Percentiles rank a stretch among this genome's conserved stretches.
Conservation (phyloP, 1,284 basidiomycete genomes). For the Leccinum discolor region DNA sequence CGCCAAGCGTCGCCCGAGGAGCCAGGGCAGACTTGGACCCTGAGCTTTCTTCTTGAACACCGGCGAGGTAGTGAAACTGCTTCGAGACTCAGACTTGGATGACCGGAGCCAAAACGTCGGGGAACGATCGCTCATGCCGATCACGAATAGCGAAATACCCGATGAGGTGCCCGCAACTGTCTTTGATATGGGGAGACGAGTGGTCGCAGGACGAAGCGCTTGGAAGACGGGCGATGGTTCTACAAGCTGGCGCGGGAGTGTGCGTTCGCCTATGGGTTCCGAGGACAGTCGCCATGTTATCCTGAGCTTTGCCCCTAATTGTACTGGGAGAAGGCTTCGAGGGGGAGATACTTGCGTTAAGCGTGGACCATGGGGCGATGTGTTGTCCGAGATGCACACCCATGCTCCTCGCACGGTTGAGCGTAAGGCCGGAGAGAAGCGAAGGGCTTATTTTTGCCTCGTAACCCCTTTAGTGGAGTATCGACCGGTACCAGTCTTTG, state of each 20-base stretch:
- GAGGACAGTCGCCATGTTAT: constrained; percentile 26
- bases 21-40: constrained; percentile 38
- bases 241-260: constrained; percentile 50
- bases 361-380: constrained; percentile 63
- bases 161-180: constrained; percentile 9
- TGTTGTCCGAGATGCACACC: constrained; percentile 49
- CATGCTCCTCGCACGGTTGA: constrained; percentile 37
- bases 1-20: constrained; percentile 15
- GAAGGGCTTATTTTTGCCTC: constrained; percentile 46
- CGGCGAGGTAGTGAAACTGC: constrained; percentile 38
- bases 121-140: constrained; percentile 30
- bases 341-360: constrained; percentile 51
- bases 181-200: constrained; percentile 20
- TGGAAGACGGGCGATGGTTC: constrained; percentile 56
- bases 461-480: constrained; percentile 42
- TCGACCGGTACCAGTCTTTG: constrained; percentile 25
- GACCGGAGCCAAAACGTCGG: constrained; percentile 53
- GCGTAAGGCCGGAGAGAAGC: constrained; percentile 63
- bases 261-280: constrained; percentile 52
- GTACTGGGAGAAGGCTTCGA: constrained; percentile 33
- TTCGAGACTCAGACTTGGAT: constrained; percentile 29
- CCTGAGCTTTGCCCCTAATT: constrained; percentile 8
- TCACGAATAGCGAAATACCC: constrained; percentile 15
- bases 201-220: constrained; percentile 53
- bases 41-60: constrained; percentile 48